Base-by-base conservation (phyloP, 345 rosid genomes). In the Clarkia xantiana region DNA sequence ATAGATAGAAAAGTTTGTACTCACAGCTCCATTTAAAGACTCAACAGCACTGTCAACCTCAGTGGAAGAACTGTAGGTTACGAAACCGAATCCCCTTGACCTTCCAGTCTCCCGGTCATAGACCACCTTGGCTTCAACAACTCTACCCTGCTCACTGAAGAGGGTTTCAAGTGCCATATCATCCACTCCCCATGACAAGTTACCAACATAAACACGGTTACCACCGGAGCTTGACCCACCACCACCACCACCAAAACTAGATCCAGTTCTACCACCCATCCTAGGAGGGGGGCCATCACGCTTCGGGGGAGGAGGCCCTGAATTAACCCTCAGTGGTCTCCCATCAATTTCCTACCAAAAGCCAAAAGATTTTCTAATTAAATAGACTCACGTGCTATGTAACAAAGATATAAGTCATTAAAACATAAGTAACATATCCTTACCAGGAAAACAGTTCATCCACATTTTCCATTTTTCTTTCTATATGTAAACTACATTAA, bases 31-130 rank as follows among this genome's bases (percentile, higher is more conserved):
- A 59, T 91, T 53, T 70, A 86, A 71, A 56, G 85, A 68, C 18
- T 63, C 73, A 46, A 91, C 72, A 16, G 96, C 98, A 51, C 51
- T 65, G 62, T 76, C 58, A 44, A 81, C 94, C 71, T 91, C 98
- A 38, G 76, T 73, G 56, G 94, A 47, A 51, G 94, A 79, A 61
- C 71, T 72, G 66, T 76, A 91, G 8, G 93, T 77, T 42, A 91
- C 96, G 59, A 91, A 91, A 45, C 98, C 98, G 25, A 86, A 91
- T 55, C 98, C 96, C 75, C 89, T 82, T 43, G 98, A 91, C 61
- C 98, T 75, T 49, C 98, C 96, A 53, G 71, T 86, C 47, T 86
- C 96, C 68, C 96, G 65, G 65, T 91, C 98, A 59, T 81, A 91
- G 49, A 91, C 80, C 29, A 91, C 98, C 71, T 56, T 91, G 14